These are phyloP conservation scores for Phytopythium kandeliae DNA, from an alignment of 352 stramenopile genomes.

Conservation along the genomic window DNA sequence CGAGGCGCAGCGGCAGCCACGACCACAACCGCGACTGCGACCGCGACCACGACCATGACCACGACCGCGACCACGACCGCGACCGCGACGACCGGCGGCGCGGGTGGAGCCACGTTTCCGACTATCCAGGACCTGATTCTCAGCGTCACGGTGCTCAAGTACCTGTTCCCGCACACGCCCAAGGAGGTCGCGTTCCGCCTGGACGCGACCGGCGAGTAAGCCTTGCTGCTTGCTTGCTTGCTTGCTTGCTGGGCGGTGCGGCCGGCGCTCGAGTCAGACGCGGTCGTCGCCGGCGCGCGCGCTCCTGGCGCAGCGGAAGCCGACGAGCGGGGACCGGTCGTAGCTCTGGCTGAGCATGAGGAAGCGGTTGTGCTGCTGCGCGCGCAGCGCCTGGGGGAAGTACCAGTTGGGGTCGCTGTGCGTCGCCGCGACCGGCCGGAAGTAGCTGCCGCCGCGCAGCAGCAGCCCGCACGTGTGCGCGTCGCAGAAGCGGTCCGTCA, in stretches of 20 bases:
- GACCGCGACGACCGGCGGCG: no score
- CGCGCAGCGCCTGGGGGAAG: slow-evolving; percentile 59
- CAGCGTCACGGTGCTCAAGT: slow-evolving; percentile 75
- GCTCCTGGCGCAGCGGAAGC: slow-evolving; percentile 67
- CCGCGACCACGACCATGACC: no score
- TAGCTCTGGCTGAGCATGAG: slow-evolving; percentile 69
- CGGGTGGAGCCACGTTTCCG: slow-evolving; percentile 44
- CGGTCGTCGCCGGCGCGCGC: not conserved
- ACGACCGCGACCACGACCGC: no score
- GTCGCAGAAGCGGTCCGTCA: slow-evolving; percentile 84
- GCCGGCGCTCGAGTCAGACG: no score
- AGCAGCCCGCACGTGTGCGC: slow-evolving; percentile 72
- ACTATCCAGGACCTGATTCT: slow-evolving; percentile 68
- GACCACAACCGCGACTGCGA: no score
- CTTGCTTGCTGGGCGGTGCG: no score
- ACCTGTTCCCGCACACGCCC: slow-evolving; percentile 71
- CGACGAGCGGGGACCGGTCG: slow-evolving; percentile 65
- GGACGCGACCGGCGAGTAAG: no score
- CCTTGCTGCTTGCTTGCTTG: no score
- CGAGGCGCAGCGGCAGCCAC: slow-evolving; percentile 1
- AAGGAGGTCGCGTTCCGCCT: slow-evolving; percentile 60
- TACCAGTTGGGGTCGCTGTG: slow-evolving; percentile 83
- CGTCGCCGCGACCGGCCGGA: slow-evolving; percentile 58
- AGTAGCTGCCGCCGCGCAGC: slow-evolving; percentile 71
- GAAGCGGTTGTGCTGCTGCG: slow-evolving; percentile 70